Evolutionary conservation across 192 early-diverging fungal species (phyloP).

Genomic region (Umbelopsis vinacea): DNA sequence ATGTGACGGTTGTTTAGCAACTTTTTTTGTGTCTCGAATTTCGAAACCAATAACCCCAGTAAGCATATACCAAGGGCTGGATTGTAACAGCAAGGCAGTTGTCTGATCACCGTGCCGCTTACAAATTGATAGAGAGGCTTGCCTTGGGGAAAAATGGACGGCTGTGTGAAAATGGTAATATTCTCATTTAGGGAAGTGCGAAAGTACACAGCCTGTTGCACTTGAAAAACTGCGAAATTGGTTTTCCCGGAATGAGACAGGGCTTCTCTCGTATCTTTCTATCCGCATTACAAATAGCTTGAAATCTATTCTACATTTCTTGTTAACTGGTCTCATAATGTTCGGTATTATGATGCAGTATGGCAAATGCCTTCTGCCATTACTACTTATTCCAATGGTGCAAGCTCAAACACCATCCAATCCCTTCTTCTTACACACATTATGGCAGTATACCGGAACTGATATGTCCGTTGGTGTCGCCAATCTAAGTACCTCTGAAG

Average conservation of each 20-base stretch:
- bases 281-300: background rate
- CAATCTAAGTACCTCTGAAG: no score
- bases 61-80: no score
- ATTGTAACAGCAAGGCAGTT: no score
- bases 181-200: background rate
- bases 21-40: no score
- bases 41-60: no score
- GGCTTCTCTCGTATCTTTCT: background rate
- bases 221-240: background rate
- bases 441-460: background rate
- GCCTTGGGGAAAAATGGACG: no score
- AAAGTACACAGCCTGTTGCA: background rate
- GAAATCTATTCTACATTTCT: background rate
- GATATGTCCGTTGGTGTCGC: background rate
- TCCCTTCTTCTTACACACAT: background rate
- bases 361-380: background rate
- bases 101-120: no score
- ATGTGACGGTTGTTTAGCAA: no score
- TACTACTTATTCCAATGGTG: background rate
- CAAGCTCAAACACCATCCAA: background rate
- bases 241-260: conserved; percentile 8
- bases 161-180: no score
- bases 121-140: no score
- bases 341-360: background rate
- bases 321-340: background rate